Base-by-base conservation (phyloP, 2,329 filamentous ascomycete genomes). In the Botryotinia convoluta region DNA sequence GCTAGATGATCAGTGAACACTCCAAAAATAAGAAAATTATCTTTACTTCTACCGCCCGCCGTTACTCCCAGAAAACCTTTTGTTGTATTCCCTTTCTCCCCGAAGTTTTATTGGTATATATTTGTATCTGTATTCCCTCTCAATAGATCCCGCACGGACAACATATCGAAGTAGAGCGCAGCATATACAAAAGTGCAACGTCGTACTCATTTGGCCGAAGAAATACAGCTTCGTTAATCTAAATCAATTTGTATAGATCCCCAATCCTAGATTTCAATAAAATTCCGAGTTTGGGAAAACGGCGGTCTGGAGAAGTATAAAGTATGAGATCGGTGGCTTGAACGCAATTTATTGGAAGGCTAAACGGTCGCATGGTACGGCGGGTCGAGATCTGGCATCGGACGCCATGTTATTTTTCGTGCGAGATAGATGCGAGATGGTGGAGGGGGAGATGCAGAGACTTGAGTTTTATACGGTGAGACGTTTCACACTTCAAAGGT, bases 381-480 rank as follows among this genome's bases (percentile, higher is more conserved):
- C 62, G 42, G 45, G 64, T 67, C 64, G 32, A 67, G 64, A 67
- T 67, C 64, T 67, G 64, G 64, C 48, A 68, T 68, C 64, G 35
- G 64, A 57, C 16, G 48, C 64, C 48, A 57, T 57, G 48, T 64
- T 45, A 2, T 54, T 29, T 42, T 22, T 68, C 37, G 64, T 68
- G 45, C 37, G 26, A 68, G 26, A 39, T 39, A 16, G 35, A 68
- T 68, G 29, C 48, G 48, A 68, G 64, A 68, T 68, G 45, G 45
- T 54, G 64, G 64, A 54, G 45, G 32, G 10, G 26, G 16, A 62
- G 37, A 62, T 42, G 60, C 22, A 62, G 60, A 62, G 35, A 29
- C 8, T 42, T 9, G 14, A n/a, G 26, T 10, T 20, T 42, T 14
- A 4, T 20, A 39, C 37, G 4, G 64, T 68, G 45, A 32, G 64